Evolutionary conservation across 2,329 filamentous ascomycete species (phyloP), one percentile per base, ranked within the genome.

Genomic region (Monosporascus ibericus): DNA sequence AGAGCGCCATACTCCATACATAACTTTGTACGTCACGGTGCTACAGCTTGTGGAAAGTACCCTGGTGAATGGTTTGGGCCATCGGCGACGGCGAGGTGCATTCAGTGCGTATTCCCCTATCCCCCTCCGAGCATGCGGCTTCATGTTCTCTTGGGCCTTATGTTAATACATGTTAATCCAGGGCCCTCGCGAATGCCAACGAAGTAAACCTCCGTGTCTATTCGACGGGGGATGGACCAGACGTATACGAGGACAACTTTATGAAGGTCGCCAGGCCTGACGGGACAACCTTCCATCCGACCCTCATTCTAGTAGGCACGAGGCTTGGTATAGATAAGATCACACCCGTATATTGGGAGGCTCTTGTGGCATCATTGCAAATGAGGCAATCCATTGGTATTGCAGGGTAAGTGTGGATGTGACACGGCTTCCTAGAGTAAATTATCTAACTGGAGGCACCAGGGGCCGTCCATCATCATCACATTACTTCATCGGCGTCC

Each of bases 21-120:
- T 65, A 89, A 86, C 56, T 99, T 99, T 64, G 94, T 99, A 37
- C 79, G 86, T 50, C 88, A 96, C 62, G 94, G 94, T 18, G 91
- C 91, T 24, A 78, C 81, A 37, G 86, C 87, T 3, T 99, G 94
- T 69, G 92, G 90, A 4, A 97, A 96, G 70, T 89, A 95, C 64
- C 94, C 94, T 0, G 94, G 94, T 38, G 90, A 97, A 71, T 99
- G 94, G 94, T 99, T 99, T 71, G 94, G 94, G 0, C 94, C 94
- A n/a, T 96, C 91, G 18, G 94, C 94, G 6, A 95, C 94, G 9
- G 92, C 94, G 47, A 84, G 87, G 52, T 97, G 94, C 69, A 96
- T 99, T 60, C 87, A 94, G 91, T 95, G 74, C 68, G 87, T 72
- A 46, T 25, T 47, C 22, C 14, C 22, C 8, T 36, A 36, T 39